Evolutionary conservation across 1,284 basidiomycete species (phyloP).

Genomic region (Chalciporus sp.): DNA sequence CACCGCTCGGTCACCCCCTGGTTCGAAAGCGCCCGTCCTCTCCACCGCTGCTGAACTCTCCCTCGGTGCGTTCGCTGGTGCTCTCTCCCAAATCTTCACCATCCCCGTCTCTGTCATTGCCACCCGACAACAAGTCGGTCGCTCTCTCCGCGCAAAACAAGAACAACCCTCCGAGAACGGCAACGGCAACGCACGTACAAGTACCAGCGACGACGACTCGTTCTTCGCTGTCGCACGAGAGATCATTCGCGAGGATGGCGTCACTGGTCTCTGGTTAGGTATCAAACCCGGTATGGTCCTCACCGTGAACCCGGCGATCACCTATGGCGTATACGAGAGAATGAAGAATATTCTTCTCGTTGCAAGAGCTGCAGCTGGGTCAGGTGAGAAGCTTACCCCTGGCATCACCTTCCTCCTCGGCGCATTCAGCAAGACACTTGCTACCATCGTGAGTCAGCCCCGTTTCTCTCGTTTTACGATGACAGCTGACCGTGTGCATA

Average conservation of each 20-base stretch:
- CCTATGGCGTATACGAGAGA: slow-evolving; percentile 95
- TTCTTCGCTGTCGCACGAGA: slow-evolving; percentile 83
- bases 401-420: slow-evolving; percentile 86
- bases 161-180: slow-evolving; percentile 8
- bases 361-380: slow-evolving; percentile 51
- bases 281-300: slow-evolving; percentile 92
- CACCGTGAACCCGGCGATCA: slow-evolving; percentile 97
- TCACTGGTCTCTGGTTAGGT: slow-evolving; percentile 93
- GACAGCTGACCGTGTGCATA: not conserved
- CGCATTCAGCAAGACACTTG: slow-evolving; percentile 94
- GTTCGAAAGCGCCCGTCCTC: slow-evolving; percentile 60
- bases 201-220: slow-evolving; percentile 52
- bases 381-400: slow-evolving; percentile 69
- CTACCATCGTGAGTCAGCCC: slow-evolving; percentile 79
- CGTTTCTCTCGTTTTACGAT: not conserved
- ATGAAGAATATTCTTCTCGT: slow-evolving; percentile 74
- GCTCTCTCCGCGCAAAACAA: slow-evolving; percentile 17
- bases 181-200: slow-evolving; percentile 6
- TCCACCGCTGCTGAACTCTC: slow-evolving; percentile 84
- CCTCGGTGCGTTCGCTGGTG: slow-evolving; percentile 91
- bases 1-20: slow-evolving; percentile 53
- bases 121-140: slow-evolving; percentile 92
- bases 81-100: slow-evolving; percentile 96
- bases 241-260: slow-evolving; percentile 91
- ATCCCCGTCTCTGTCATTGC: slow-evolving; percentile 98